These are phyloP conservation scores for Hyaloscypha variabilis DNA, from an alignment of 495 filamentous ascomycete species.

Conservation along the genomic window DNA sequence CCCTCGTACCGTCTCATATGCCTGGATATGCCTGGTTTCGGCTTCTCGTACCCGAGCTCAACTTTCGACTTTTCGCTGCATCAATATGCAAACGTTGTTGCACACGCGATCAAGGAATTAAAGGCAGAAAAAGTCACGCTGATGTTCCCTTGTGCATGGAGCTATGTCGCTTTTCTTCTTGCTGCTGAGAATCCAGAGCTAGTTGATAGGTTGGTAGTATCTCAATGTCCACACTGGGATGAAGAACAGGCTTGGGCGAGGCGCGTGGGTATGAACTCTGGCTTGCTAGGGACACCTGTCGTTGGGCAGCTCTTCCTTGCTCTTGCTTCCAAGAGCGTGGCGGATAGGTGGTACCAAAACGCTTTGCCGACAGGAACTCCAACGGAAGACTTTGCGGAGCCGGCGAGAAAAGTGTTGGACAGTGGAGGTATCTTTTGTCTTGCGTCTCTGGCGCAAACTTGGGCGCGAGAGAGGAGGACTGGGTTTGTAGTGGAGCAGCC, in stretches of 20 bases:
- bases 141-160: slow-evolving; percentile 20
- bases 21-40: slow-evolving; percentile 16
- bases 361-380: slow-evolving; percentile 13
- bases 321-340: neutral
- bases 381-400: slow-evolving; percentile 13
- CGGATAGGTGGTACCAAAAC: slow-evolving; percentile 14
- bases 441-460: slow-evolving; percentile 10
- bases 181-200: slow-evolving; percentile 9
- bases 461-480: slow-evolving; percentile 8
- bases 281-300: slow-evolving; percentile 17
- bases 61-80: slow-evolving; percentile 18
- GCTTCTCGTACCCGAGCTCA: slow-evolving; percentile 12
- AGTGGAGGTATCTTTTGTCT: slow-evolving; percentile 16
- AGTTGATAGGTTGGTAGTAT: slow-evolving; percentile 13
- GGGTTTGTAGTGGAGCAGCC: slow-evolving; percentile 10
- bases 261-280: slow-evolving; percentile 10
- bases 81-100: slow-evolving; percentile 8
- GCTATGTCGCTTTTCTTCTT: slow-evolving; percentile 14
- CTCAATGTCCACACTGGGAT: slow-evolving; percentile 16
- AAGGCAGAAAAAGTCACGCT: slow-evolving; percentile 7
- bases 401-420: slow-evolving; percentile 14
- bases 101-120: slow-evolving; percentile 9
- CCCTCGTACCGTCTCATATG: slow-evolving; percentile 18
- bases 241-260: slow-evolving; percentile 11
- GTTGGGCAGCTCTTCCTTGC: slow-evolving; percentile 19